Conservation (phyloP, 2,329 filamentous ascomycete genomes). For the Pseudogymnoascus sp. region DNA sequence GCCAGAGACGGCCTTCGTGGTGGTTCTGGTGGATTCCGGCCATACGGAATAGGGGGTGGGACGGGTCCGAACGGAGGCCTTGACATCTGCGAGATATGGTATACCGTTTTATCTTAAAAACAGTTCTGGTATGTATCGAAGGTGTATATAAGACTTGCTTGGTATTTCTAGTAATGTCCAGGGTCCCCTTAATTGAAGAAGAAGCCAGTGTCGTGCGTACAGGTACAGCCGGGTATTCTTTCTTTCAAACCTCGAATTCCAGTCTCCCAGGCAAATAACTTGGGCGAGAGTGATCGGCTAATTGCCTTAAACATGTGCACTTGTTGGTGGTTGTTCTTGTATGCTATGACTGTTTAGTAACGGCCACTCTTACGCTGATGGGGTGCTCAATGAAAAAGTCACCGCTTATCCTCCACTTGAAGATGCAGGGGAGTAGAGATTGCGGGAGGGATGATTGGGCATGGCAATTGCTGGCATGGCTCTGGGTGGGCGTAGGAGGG, state of each 20-base stretch:
- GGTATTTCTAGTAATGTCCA: neutral
- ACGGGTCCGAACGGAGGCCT: slow-evolving; percentile 19
- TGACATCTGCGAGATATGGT: slow-evolving; percentile 18
- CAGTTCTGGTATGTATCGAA: neutral
- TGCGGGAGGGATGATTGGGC: neutral
- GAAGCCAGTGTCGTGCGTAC: neutral
- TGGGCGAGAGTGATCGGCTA: slow-evolving; percentile 5
- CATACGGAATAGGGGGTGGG: slow-evolving; percentile 23
- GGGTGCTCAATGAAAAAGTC: neutral
- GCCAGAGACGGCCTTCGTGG: slow-evolving; percentile 26
- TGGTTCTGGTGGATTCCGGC: slow-evolving; percentile 19
- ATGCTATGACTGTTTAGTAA: slow-evolving; percentile 4
- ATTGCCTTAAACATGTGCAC: slow-evolving; percentile 4
- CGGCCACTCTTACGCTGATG: neutral
- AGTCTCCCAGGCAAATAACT: slow-evolving; percentile 7
- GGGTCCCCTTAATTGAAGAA: neutral
- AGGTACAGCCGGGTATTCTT: neutral
- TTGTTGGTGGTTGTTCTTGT: neutral
- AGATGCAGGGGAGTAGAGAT: neutral
- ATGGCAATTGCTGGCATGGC: neutral
- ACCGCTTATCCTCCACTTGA: neutral
- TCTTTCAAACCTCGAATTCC: slow-evolving; percentile 1
- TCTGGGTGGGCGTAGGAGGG: neutral
- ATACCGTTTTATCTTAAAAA: neutral
- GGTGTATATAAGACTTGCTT: slow-evolving; percentile 1